Base-by-base conservation (phyloP, 2,329 filamentous ascomycete genomes). In the Endocalyx cinctus region DNA sequence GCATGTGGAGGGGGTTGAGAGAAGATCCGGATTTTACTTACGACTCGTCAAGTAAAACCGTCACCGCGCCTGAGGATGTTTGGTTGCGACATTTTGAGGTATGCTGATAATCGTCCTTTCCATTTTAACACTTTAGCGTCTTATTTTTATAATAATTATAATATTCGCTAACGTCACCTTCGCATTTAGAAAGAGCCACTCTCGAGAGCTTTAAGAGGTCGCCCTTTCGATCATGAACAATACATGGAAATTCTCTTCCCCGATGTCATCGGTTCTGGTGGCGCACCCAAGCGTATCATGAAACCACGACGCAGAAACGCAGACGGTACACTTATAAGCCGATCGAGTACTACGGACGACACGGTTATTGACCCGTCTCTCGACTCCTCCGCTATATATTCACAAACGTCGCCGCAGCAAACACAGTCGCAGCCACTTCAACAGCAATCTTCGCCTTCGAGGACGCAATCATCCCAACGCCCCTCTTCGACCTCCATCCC, bases 121-220 rank as follows among this genome's bases (percentile, higher is more conserved):
- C 26, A 4, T 13, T 14, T 5, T n/a, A n/a, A n/a, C n/a, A n/a
- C n/a, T n/a, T n/a, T n/a, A n/a, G n/a, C n/a, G n/a, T n/a, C n/a
- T n/a, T n/a, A n/a, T n/a, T n/a, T n/a, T n/a, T n/a, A n/a, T n/a
- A n/a, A n/a, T n/a, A n/a, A n/a, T n/a, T n/a, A n/a, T n/a, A n/a
- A n/a, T n/a, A n/a, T n/a, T n/a, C n/a, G n/a, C n/a, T n/a, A n/a
- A n/a, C n/a, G n/a, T n/a, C n/a, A n/a, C n/a, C n/a, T n/a, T n/a
- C n/a, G n/a, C n/a, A n/a, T n/a, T n/a, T n/a, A 79, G 74, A 70
- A 67, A 57, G 74, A 79, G 46, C 74, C 74, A 2, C 59, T 77
- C 15, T 77, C 74, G 2, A 68, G 72, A 38, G 72, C 74, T 6
- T 58, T 79, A 5, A 67, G 72, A 34, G 72, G 73, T 19, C 64